A percentile compares a stretch with the other conserved stretches of the same genome.
These are phyloP conservation scores for Aquilaria yunnanensis DNA, from an alignment of 345 rosid genomes.

Conservation along the genomic window DNA sequence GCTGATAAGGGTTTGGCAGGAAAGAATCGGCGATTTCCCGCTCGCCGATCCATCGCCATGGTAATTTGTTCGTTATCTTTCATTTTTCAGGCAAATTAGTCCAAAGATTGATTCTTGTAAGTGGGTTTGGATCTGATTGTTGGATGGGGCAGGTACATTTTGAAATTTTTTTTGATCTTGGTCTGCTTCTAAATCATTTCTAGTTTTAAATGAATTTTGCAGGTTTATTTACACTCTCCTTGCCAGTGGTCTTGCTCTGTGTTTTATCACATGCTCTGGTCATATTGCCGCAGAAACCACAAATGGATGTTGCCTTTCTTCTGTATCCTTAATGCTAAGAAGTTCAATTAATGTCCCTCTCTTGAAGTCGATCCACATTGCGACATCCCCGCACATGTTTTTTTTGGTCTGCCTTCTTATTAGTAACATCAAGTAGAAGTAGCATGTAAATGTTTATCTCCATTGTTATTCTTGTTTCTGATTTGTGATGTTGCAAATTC, in stretches of 20 bases:
- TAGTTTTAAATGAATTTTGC: constrained; percentile 20
- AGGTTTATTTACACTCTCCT: constrained; percentile 83
- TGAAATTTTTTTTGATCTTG: not conserved
- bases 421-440: not conserved
- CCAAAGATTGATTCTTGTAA: too few species aligned
- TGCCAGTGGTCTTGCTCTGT: constrained; percentile 56
- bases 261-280: constrained; percentile 69
- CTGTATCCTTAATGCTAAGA: constrained; percentile 40
- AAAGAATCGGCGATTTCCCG: constrained; percentile 48
- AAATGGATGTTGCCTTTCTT: constrained; percentile 79
- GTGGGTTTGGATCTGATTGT: not conserved
- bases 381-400: too few species aligned
- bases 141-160: not conserved
- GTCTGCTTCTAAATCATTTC: constrained; percentile 6
- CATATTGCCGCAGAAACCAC: constrained; percentile 87
- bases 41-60: constrained; percentile 55
- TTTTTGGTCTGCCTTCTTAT: not conserved
- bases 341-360: not conserved
- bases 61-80: constrained; percentile 27
- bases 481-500: not conserved
- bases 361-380: not conserved
- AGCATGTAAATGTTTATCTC: not conserved
- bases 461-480: not conserved
- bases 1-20: constrained; percentile 73
- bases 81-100: not conserved